These are phyloP conservation scores for Cucurbita argyrosperma DNA, from an alignment of 306 rosid genomes.

Conservation along the genomic window DNA sequence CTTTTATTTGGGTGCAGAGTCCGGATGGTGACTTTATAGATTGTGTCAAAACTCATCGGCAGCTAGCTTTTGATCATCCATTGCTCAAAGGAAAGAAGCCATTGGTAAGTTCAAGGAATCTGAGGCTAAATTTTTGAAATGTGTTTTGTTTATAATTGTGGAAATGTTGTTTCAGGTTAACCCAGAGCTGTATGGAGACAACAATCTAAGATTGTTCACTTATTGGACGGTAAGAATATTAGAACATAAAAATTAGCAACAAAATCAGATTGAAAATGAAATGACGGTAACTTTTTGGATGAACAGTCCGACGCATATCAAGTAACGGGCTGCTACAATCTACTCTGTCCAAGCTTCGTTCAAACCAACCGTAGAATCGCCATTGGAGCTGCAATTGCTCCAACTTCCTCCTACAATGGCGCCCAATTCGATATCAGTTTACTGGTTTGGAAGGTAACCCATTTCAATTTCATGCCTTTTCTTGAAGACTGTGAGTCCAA, in stretches of 20 bases:
- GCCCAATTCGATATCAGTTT: constrained; percentile 84
- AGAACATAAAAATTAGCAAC: too few relatives aligned
- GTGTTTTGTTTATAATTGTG: not conserved
- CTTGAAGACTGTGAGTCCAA: too few relatives aligned
- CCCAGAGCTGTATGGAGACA: constrained; percentile 95
- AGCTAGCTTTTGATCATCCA: constrained; percentile 93
- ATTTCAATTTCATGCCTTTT: too few relatives aligned
- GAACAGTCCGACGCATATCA: constrained; percentile 87
- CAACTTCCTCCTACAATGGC: constrained; percentile 62
- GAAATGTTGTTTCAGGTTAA: constrained; percentile 39
- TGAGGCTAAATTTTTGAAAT: not conserved
- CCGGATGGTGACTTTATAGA: constrained; percentile 66
- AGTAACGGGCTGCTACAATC: constrained; percentile 16
- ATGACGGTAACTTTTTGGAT: not conserved
- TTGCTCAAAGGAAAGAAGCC: constrained; percentile 52
- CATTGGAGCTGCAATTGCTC: constrained; percentile 94
- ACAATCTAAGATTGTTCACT: constrained; percentile 79
- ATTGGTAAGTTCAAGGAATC: constrained; percentile 27
- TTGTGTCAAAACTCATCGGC: constrained; percentile 57
- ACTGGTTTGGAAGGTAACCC: constrained; percentile 41
- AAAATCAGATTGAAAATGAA: too few relatives aligned
- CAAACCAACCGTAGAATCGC: constrained; percentile 79
- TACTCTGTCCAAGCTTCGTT: constrained; percentile 77
- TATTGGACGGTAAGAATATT: constrained; percentile 65
- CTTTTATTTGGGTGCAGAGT: constrained; percentile 8